phyloP scores from a whole-genome alignment of 345 rosid species.

The Hibiscus mutabilis region DNA sequence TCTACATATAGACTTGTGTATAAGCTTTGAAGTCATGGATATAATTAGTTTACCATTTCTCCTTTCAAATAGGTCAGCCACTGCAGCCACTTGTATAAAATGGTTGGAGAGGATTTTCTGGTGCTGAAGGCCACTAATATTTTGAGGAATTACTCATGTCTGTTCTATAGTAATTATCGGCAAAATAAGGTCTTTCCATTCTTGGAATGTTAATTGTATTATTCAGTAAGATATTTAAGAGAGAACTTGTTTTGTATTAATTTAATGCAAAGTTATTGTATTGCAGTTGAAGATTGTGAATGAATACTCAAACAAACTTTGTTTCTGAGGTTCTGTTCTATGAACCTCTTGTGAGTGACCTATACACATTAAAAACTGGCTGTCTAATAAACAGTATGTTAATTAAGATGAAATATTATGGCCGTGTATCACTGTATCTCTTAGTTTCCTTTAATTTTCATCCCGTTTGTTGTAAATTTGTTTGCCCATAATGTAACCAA shows the following conservation, averaged over 20 bases:
- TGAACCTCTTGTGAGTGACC: background rate
- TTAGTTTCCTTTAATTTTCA: background rate
- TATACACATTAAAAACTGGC: background rate
- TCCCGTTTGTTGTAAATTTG: background rate
- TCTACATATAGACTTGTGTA: constrained; percentile 15
- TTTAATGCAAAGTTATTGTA: constrained; percentile 4
- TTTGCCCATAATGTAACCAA: background rate
- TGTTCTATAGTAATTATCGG: no score
- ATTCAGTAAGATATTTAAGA: constrained; percentile 9
- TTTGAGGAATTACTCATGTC: no score
- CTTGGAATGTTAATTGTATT: constrained; percentile 9
- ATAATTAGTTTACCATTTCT: constrained; percentile 35
- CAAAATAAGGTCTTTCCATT: constrained; percentile 12
- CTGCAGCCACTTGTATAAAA: constrained; percentile 39
- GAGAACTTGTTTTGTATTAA: constrained; percentile 8
- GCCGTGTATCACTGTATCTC: background rate
- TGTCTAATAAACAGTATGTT: background rate
- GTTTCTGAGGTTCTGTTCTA: background rate
- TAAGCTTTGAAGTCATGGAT: constrained; percentile 20
- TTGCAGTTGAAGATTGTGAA: background rate
- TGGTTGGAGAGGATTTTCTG: constrained; percentile 30
- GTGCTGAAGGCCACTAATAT: constrained; percentile 23
- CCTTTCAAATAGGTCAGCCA: constrained; percentile 48
- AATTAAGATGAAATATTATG: background rate
- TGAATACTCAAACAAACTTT: background rate